A percentile compares a stretch with the other conserved stretches of the same genome.
These are phyloP conservation scores for Tuber magnatum DNA, from an alignment of 495 filamentous ascomycete species.

Conservation along the genomic window DNA sequence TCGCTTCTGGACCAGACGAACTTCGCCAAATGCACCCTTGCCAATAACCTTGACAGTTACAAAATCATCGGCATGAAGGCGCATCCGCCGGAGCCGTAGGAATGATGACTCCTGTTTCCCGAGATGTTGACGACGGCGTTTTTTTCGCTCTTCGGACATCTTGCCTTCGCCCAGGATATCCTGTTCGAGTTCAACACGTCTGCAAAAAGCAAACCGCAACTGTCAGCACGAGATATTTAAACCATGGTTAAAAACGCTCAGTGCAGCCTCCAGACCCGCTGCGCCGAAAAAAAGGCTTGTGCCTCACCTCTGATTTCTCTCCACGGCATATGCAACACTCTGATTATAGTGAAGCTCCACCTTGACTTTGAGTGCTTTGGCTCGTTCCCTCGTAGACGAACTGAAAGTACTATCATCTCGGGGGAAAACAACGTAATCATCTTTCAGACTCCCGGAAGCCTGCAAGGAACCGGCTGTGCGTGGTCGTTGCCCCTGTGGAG, in stretches of 20 bases:
- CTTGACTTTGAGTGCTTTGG: conserved; percentile 45
- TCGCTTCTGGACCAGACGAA: conserved; percentile 92
- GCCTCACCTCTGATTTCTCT: conserved; percentile 70
- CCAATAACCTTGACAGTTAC: conserved; percentile 93
- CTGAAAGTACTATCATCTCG: conserved; percentile 41
- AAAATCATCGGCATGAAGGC: conserved; percentile 87
- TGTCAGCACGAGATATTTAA: conserved; percentile 9
- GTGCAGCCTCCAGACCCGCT: conserved; percentile 2
- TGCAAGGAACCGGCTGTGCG: conserved; percentile 64
- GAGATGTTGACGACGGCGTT: conserved; percentile 66
- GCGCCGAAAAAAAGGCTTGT: conserved; percentile 50
- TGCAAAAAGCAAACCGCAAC: conserved; percentile 40
- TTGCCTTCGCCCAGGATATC: conserved; percentile 58
- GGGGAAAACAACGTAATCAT: conserved; percentile 55
- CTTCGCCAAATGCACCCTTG: conserved; percentile 97
- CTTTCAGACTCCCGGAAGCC: conserved; percentile 50
- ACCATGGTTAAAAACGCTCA: conserved; percentile 5
- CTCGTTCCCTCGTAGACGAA: conserved; percentile 37
- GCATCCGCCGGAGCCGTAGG: conserved; percentile 86
- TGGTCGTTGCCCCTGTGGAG: conserved; percentile 60
- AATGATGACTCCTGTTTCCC: conserved; percentile 81
- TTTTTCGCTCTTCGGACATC: conserved; percentile 64
- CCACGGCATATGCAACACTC: conserved; percentile 55
- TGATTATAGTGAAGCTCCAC: conserved; percentile 42
- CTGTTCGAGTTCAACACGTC: conserved; percentile 83